Evolutionary conservation across 495 filamentous ascomycete species (phyloP), one percentile per base, ranked within the genome.

Genomic region (Filosporella fistucella): DNA sequence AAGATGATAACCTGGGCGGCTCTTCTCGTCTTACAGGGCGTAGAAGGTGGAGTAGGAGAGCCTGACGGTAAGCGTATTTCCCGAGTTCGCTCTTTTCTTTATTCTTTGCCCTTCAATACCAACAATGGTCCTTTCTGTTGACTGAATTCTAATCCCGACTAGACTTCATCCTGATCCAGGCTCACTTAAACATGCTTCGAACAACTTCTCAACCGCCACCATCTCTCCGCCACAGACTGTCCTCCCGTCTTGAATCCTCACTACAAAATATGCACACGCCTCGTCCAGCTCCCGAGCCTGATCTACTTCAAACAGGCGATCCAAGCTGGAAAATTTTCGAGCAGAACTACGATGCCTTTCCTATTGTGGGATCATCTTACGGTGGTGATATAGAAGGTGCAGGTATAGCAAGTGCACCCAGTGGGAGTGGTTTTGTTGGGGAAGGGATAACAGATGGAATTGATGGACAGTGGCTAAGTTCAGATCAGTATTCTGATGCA

Each of bases 1-100:
- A 1, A 52, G 49, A 67, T 70, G 67, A 67, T 70, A 23, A 68
- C 66, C 11, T 68, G 64, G 64, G 67, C 65, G 14, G 65, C 67
- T 10, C 52, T 68, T 34, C 52, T 70, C 16, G 57, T 70, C 2
- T 54, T 70, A 0, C 66, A 65, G 5, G 67, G 64, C 2, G 57
- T 70, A 6, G 67, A 68, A 55, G 64, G 68, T 26, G 66, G 66
- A 16, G 64, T 68, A 41, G 65, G 61, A 0, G 61, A 68, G 45
- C 56, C 56, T 56, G 62, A 70, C 24, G 67, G 65, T 68, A 59
- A 10, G 45, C 17, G 13, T 12, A 12, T 24, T 17, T 26, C 9
- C 11, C 22, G 37, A n/a, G n/a, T 10, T 46, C 28, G n/a, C 28
- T 30, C 28, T 30, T 30, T 30, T n/a, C 28, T n/a, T 30, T n/a